These are phyloP conservation scores for Candida glucosophila DNA, from an alignment of 1,139 yeast species.

Conservation along the genomic window DNA sequence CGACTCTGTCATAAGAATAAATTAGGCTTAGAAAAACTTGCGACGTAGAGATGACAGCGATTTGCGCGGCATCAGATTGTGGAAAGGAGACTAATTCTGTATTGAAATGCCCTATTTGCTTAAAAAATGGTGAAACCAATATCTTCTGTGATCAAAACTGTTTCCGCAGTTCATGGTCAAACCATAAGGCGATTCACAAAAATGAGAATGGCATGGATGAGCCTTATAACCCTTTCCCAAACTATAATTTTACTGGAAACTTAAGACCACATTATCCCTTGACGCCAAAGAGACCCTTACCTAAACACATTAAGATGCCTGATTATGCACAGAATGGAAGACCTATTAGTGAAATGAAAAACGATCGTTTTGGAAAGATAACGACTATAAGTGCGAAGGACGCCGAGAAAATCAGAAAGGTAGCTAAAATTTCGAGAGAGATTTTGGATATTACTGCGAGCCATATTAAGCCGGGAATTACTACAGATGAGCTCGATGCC, in stretches of 20 bases:
- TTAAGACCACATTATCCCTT: slow-evolving; percentile 79
- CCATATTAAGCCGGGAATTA: slow-evolving; percentile 74
- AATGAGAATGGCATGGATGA: slow-evolving; percentile 34
- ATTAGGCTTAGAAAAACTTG: too few species aligned
- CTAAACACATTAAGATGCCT: slow-evolving; percentile 64
- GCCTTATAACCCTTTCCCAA: slow-evolving; percentile 81
- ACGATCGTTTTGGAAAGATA: slow-evolving; percentile 63
- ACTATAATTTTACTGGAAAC: slow-evolving; percentile 62
- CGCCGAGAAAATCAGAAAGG: slow-evolving; percentile 64
- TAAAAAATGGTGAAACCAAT: slow-evolving; percentile 56
- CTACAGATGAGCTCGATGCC: slow-evolving; percentile 88
- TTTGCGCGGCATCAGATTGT: slow-evolving; percentile 73
- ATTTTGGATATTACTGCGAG: slow-evolving; percentile 82
- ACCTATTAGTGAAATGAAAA: slow-evolving; percentile 70
- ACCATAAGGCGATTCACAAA: slow-evolving; percentile 44
- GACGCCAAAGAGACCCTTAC: slow-evolving; percentile 59
- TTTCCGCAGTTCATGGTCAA: slow-evolving; percentile 66
- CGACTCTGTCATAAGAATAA: too few species aligned
- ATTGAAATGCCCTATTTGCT: slow-evolving; percentile 86
- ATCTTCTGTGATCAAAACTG: slow-evolving; percentile 82
- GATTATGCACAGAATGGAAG: slow-evolving; percentile 80
- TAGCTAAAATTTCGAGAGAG: slow-evolving; percentile 74
- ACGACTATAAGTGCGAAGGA: slow-evolving; percentile 56
- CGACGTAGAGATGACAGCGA: slow-evolving; percentile 13
- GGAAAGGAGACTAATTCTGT: slow-evolving; percentile 70